Evolutionary conservation across 306 rosid genomes (phyloP).

Genomic region (Medicago truncatula): DNA sequence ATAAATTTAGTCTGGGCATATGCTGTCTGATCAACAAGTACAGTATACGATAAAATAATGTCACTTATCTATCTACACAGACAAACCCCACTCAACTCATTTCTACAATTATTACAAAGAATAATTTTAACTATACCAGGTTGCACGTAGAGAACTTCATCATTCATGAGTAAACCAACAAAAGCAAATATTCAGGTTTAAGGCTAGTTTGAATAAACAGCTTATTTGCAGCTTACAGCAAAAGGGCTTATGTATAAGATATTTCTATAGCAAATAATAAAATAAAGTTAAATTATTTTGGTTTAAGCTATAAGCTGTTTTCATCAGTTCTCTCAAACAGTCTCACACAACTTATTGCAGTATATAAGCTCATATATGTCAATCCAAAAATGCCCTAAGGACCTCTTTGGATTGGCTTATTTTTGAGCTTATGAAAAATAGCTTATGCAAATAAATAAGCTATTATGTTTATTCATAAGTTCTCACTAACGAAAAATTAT

Average conservation of each 20-base stretch:
- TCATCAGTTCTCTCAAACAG: neutral
- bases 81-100: slow-evolving; percentile 33
- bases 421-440: too few species aligned
- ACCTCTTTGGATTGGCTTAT: too few species aligned
- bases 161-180: neutral
- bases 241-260: too few species aligned
- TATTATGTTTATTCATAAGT: too few species aligned
- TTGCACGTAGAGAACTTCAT: neutral
- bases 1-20: neutral
- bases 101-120: slow-evolving; percentile 31
- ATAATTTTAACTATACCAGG: neutral
- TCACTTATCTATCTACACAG: neutral
- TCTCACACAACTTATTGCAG: too few species aligned
- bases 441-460: too few species aligned
- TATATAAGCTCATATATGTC: too few species aligned
- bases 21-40: slow-evolving; percentile 20
- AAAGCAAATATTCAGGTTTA: neutral
- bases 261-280: too few species aligned
- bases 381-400: too few species aligned
- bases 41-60: neutral
- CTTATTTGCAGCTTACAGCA: too few species aligned
- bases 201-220: neutral
- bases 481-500: too few species aligned
- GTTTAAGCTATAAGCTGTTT: neutral
- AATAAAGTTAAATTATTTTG: too few species aligned